Evolutionary conservation across 257 asterid species (phyloP).

Genomic region (Gentiana straminea): DNA sequence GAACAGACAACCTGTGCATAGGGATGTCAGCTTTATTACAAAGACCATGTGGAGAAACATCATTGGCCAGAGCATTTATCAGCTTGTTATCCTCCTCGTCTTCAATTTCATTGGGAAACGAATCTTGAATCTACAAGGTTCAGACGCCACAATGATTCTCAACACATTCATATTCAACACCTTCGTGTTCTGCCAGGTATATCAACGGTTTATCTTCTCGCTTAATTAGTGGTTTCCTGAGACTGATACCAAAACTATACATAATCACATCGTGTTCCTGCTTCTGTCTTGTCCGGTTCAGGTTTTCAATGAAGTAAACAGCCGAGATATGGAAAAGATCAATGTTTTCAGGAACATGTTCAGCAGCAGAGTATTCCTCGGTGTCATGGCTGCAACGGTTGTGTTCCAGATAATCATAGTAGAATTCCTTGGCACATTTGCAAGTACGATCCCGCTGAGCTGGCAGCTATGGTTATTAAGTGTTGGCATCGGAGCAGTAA

Average conservation of each 20-base stretch:
- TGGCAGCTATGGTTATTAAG: slow-evolving; percentile 80
- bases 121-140: slow-evolving; percentile 49
- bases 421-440: slow-evolving; percentile 84
- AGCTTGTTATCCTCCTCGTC: slow-evolving; percentile 57
- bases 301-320: slow-evolving; percentile 98
- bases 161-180: slow-evolving; percentile 95
- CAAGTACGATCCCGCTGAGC: slow-evolving; percentile 76
- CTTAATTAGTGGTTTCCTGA: background rate
- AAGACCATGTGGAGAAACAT: slow-evolving; percentile 91
- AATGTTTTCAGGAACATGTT: slow-evolving; percentile 66
- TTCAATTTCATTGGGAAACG: slow-evolving; percentile 65
- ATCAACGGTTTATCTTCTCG: background rate
- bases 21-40: slow-evolving; percentile 68
- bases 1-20: slow-evolving; percentile 75
- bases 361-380: slow-evolving; percentile 55
- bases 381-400: slow-evolving; percentile 52
- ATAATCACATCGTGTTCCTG: background rate
- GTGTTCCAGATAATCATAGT: slow-evolving; percentile 82
- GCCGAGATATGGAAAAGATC: slow-evolving; percentile 92
- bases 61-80: slow-evolving; percentile 85
- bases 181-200: slow-evolving; percentile 96
- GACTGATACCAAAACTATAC: too few species aligned
- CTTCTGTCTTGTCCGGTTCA: slow-evolving; percentile 15
- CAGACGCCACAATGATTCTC: slow-evolving; percentile 49
- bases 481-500: slow-evolving; percentile 43